Evolutionary conservation across 805 yeast species (phyloP), one percentile per base, ranked within the genome.

Genomic region (Yamadazyma scolyti): DNA sequence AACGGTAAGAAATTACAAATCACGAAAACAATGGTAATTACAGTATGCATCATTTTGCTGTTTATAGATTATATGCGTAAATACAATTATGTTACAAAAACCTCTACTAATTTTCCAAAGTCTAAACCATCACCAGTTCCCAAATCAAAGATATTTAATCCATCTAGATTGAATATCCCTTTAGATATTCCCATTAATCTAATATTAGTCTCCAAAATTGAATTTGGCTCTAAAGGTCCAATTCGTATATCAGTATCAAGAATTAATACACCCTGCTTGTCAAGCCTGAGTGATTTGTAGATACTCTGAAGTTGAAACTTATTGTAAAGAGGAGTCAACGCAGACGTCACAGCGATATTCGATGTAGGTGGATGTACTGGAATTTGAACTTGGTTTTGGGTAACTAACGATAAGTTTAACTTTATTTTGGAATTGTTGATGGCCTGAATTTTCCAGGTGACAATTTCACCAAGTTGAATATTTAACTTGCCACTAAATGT

Each of bases 101-200:
- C 82, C 44, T 82, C 88, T 21, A 84, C 61, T 31, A 83, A 57
- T 36, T 75, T 71, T 1, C 87, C 88, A 48, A 84, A 79, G 39
- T 78, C 88, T 40, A 78, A 67, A 2, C 76, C 71, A 34, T 82
- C 89, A 3, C 89, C 86, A 12, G 77, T 68, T 21, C 52, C 47
- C 8, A 76, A 59, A 46, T 84, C 94, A 27, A 78, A 68, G 9
- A 85, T 62, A 35, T 72, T 72, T n/a, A 82, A 68, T 2, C 84
- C 87, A 33, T 72, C 77, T 13, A 85, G 55, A 25, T 74, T 72
- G 48, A 71, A 78, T 6, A 79, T 67, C 0, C 95, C 95, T 41
- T 68, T 65, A 24, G 77, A 71, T 9, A 82, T 56, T 0, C 86
- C 88, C 27, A 81, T 58, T 22, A 84, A 52, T 30, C 62, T 64